Evolutionary conservation across 2,329 filamentous ascomycete species (phyloP), one percentile per base, ranked within the genome.

Genomic region (Pseudogymnoascus sp.): DNA sequence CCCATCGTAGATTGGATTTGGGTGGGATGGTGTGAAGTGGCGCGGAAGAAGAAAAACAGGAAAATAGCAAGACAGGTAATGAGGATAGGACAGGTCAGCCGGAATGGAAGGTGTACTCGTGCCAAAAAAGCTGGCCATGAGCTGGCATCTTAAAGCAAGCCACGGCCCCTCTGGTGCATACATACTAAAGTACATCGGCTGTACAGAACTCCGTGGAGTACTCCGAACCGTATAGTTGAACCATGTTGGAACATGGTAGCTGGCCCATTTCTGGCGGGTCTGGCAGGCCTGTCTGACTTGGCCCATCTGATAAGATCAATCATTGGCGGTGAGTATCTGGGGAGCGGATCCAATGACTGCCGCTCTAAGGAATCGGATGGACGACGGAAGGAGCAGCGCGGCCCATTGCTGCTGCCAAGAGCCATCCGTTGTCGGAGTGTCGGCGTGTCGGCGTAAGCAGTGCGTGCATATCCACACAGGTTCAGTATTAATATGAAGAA

Each of bases 61-160:
- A 52, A 30, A 33, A 15, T 30, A 7, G 45, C 45, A 30, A 52
- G 45, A 52, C 26, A 52, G 15, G 33, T 52, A 52, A 52, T 33
- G 26, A 33, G 15, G 26, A 26, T 30, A 52, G 45, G 45, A 52
- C 15, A 30, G 13, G 26, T 33, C 26, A 33, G 26, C 26, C 26
- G 45, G 9, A 33, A 26, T 52, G 45, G 45, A 30, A 52, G 45
- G n/a, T 33, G n/a, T 52, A 30, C 45, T 33, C n/a, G 45, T 18
- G 45, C 45, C 45, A 33, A 30, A 10, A 30, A 52, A 52, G 2
- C n/a, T 52, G 45, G 26, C 45, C 5, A 52, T 19, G 15, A 30
- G 45, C 45, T 30, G 26, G 26, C 45, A 52, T 52, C 45, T 52
- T 52, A 52, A 52, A 52, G 45, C 9, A 52, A 52, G n/a, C n/a